A percentile compares a stretch with the other conserved stretches of the same genome.
phyloP scores from a whole-genome alignment of 1,139 yeast genomes.

The Yamadazyma buinensis region DNA sequence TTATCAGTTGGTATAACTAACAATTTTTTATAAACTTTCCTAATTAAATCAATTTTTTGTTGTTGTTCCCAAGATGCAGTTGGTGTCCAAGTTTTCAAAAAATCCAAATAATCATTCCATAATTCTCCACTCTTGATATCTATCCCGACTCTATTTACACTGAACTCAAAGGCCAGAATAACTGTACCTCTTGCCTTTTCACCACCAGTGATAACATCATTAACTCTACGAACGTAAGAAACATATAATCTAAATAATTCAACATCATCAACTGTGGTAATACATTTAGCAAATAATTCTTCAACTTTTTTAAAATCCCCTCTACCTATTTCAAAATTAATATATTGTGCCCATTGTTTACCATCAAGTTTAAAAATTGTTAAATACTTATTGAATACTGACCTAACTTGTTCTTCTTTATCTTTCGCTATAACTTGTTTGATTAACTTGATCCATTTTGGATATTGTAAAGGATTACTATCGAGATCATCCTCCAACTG shows the following conservation, averaged over 20 bases:
- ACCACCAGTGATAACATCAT: constrained; percentile 79
- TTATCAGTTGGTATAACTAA: constrained; percentile 69
- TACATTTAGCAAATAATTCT: constrained; percentile 56
- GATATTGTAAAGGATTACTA: constrained; percentile 53
- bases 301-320: constrained; percentile 71
- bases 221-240: constrained; percentile 72
- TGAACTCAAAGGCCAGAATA: constrained; percentile 81
- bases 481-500: constrained; percentile 59
- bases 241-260: constrained; percentile 73
- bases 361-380: constrained; percentile 62
- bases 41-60: constrained; percentile 71
- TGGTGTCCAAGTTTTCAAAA: constrained; percentile 76
- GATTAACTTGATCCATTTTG: constrained; percentile 56
- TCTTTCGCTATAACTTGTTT: constrained; percentile 54
- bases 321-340: constrained; percentile 62
- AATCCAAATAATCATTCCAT: constrained; percentile 84
- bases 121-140: constrained; percentile 70
- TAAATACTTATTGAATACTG: constrained; percentile 59
- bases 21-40: constrained; percentile 71
- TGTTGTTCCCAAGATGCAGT: constrained; percentile 83
- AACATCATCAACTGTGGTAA: constrained; percentile 57
- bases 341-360: constrained; percentile 69
- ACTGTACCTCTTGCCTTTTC: constrained; percentile 77
- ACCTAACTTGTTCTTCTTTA: constrained; percentile 58
- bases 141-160: constrained; percentile 70